Base-by-base conservation (phyloP, 2,329 filamentous ascomycete species). In the Aspergillus flavus region DNA sequence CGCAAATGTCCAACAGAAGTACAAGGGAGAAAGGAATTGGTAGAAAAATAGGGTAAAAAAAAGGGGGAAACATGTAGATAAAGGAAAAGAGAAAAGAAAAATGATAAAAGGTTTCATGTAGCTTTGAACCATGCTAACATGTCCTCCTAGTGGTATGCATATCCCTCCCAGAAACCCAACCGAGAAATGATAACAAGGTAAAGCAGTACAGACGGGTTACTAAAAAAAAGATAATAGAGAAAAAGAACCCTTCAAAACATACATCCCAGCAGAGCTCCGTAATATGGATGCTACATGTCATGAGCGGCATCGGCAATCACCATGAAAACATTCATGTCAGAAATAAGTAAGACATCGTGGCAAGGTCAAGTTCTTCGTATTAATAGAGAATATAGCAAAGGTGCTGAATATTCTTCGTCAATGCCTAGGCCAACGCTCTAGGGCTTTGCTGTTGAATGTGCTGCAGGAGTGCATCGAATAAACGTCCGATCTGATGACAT, bases 361-460 rank as follows among this genome's bases (percentile, higher is more conserved):
- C 65, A 66, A 67, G 61, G 68, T 68, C 54, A 65, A 62, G 64
- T 66, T 64, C 63, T 66, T 68, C 64, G 58, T 66, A 68, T 69
- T 64, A 64, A 65, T 62, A 63, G 50, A 46, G 58, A 59, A 48
- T 58, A 50, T 64, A 59, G 57, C 61, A 59, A 53, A 60, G 60
- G 59, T 55, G 53, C 63, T 61, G 57, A 28, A 28, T 28, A 59
- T 54, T 57, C 34, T 54, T 43, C 53, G 53, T 63, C 53, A 50
- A 66, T 58, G 66, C 66, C 66, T 73, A 77, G 48, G 76, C 63
- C 54, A 77, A 65, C 34, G 75, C 73, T 59, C 79, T 74, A 55
- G 83, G 83, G 74, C 82, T 85, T 69, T 81, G 79, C 63, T 81
- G 79, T 64, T 81, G 79, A 59, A 81, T 81, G 61, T 81, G 79